These are phyloP conservation scores for Aspergillus bertholletiae DNA, from an alignment of 495 filamentous ascomycete genomes.

Conservation along the genomic window DNA sequence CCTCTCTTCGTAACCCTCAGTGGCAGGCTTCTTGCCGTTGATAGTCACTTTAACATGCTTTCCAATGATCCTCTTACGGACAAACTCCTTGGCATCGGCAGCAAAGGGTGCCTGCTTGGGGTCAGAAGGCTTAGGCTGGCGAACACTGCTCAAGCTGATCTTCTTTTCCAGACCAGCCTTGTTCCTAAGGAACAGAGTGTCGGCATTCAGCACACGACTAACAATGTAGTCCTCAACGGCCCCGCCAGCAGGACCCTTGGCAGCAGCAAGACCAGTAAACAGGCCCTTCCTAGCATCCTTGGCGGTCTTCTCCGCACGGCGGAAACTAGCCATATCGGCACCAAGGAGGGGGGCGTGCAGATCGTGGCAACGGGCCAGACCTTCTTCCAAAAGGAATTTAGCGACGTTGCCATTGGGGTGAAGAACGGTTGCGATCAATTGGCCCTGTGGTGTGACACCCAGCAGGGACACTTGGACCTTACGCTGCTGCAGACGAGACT, in stretches of 20 bases:
- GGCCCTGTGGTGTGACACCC: conserved; percentile 81
- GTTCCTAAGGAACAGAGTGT: conserved; percentile 80
- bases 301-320: conserved; percentile 83
- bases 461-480: conserved; percentile 76
- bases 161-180: conserved; percentile 83
- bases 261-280: conserved; percentile 72
- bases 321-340: conserved; percentile 74
- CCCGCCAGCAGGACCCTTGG: conserved; percentile 46
- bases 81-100: conserved; percentile 92
- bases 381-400: conserved; percentile 79
- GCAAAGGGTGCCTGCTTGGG: conserved; percentile 80
- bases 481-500: conserved; percentile 78
- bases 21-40: conserved; percentile 88
- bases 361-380: conserved; percentile 87
- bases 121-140: conserved; percentile 82
- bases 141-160: conserved; percentile 86
- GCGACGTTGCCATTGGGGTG: conserved; percentile 92
- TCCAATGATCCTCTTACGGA: conserved; percentile 90
- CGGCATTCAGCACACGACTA: conserved; percentile 79
- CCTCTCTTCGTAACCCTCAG: conserved; percentile 86
- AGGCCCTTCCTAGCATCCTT: conserved; percentile 69
- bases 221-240: conserved; percentile 75
- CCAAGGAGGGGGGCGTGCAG: conserved; percentile 90
- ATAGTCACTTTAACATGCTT: conserved; percentile 87
- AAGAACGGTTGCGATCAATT: conserved; percentile 73